Evolutionary conservation across 495 filamentous ascomycete species (phyloP), one percentile per base, ranked within the genome.

Genomic region (Aeminium ludgeri): DNA sequence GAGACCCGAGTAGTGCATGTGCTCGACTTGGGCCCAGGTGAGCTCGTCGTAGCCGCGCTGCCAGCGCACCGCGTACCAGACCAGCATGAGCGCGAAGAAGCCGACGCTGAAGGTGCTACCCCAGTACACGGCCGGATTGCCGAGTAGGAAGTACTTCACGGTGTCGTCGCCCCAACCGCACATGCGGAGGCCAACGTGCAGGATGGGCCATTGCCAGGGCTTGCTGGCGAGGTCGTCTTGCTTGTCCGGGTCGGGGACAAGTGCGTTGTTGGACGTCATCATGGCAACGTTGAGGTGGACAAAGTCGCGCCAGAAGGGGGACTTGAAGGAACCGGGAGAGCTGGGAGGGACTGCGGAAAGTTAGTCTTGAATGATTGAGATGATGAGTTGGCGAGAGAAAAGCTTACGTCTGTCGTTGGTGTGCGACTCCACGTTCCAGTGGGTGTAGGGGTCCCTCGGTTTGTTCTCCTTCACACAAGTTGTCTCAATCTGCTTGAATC

Each of bases 261-360:
- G 73, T 30, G 89, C 89, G 57, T 97, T 97, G 66, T 97, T 97
- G 11, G 91, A 96, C 13, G 89, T 97, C 91, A 96, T 95, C 89
- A 97, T 97, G 40, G 91, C 89, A 43, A 97, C 89, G 60, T 97
- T 97, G 35, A 97, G 58, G 57, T 97, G 89, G 51, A 97, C 74
- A 59, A 97, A 97, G 62, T 96, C 91, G 54, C 84, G 83, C 43
- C 91, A 60, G 67, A 97, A 97, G 1, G 91, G 87, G 0, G 87
- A 96, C 63, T 82, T 92, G 66, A 94, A 97, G 33, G 83, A 80
- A 47, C 81, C 84, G 40, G 89, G 82, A 57, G 95, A 80, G 53
- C 82, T 80, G 47, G 82, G 76, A 13, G 89, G 89, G 28, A 97
- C 86, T 94, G 52, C 31, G 47, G 15, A n/a, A 1, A 13, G n/a